Conservation (phyloP, 495 filamentous ascomycete genomes). For the Podospora pseudopauciseta region DNA sequence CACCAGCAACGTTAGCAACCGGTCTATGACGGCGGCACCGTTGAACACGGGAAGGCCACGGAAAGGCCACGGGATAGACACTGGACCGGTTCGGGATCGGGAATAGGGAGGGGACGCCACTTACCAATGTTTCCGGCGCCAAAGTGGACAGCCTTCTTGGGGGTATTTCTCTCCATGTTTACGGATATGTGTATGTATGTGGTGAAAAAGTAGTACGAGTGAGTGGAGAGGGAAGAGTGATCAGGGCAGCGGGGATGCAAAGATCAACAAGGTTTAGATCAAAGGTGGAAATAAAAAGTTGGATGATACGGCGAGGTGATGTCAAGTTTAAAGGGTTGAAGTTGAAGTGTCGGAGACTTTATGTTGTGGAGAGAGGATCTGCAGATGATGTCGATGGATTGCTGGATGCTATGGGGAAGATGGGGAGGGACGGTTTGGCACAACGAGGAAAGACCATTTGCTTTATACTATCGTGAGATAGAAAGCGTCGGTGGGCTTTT, state of each 20-base stretch:
- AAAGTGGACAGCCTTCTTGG: constrained; percentile 86
- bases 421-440: not conserved
- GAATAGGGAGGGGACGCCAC: not conserved
- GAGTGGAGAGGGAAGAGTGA: not conserved
- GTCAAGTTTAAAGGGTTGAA: not conserved
- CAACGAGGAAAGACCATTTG: not conserved
- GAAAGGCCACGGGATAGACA: no score
- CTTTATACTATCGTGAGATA: constrained; percentile 13
- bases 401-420: not conserved
- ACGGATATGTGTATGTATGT: not conserved
- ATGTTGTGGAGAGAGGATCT: not conserved
- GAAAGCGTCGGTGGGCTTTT: not conserved
- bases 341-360: not conserved
- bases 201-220: not conserved
- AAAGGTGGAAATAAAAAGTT: not conserved
- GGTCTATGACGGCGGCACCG: not conserved
- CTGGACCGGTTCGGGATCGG: not conserved
- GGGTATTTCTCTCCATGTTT: constrained; percentile 18
- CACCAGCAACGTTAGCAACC: constrained; percentile 8
- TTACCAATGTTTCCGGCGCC: constrained; percentile 85
- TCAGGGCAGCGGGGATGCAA: not conserved
- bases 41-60: not conserved
- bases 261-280: not conserved
- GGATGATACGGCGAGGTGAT: not conserved
- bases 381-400: not conserved